Conservation (phyloP, 306 rosid species). For the Geum urbanum region DNA sequence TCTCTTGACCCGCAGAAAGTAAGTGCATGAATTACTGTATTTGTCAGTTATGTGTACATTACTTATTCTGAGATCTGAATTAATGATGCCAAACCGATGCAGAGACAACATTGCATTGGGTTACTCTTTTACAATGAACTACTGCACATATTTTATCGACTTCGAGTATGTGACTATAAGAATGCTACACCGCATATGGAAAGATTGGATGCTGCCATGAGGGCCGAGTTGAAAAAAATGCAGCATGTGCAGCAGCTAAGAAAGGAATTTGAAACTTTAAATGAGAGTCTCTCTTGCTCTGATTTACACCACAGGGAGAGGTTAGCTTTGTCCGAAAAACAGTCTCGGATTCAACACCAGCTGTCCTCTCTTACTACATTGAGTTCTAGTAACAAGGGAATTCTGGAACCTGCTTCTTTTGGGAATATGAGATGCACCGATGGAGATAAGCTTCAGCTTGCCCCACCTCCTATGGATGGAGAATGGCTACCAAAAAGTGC, state of each 20-base stretch:
- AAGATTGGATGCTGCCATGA: slow-evolving; percentile 88
- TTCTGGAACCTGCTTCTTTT: slow-evolving; percentile 75
- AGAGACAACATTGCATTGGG: slow-evolving; percentile 76
- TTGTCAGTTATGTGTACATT: neutral
- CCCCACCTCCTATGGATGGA: slow-evolving; percentile 89
- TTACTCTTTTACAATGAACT: slow-evolving; percentile 83
- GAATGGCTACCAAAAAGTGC: slow-evolving; percentile 99
- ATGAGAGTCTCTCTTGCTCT: slow-evolving; percentile 78
- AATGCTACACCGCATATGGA: slow-evolving; percentile 84
- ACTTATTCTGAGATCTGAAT: slow-evolving; percentile 9
- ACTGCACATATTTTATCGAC: slow-evolving; percentile 79
- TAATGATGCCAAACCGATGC: slow-evolving; percentile 15
- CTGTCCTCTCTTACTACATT: slow-evolving; percentile 45
- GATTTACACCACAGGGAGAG: slow-evolving; percentile 77
- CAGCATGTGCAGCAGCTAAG: slow-evolving; percentile 56
- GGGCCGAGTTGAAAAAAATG: slow-evolving; percentile 66
- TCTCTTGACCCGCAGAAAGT: slow-evolving; percentile 64
- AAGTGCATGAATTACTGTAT: slow-evolving; percentile 36
- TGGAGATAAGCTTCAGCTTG: slow-evolving; percentile 84
- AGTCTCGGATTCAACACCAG: slow-evolving; percentile 59
- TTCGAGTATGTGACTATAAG: slow-evolving; percentile 93
- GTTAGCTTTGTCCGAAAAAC: slow-evolving; percentile 76
- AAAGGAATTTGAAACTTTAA: slow-evolving; percentile 66
- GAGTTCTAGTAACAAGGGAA: slow-evolving; percentile 46
- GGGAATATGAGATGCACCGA: slow-evolving; percentile 63